Conservation (phyloP, 306 rosid species). For the Medicago lupulina region DNA sequence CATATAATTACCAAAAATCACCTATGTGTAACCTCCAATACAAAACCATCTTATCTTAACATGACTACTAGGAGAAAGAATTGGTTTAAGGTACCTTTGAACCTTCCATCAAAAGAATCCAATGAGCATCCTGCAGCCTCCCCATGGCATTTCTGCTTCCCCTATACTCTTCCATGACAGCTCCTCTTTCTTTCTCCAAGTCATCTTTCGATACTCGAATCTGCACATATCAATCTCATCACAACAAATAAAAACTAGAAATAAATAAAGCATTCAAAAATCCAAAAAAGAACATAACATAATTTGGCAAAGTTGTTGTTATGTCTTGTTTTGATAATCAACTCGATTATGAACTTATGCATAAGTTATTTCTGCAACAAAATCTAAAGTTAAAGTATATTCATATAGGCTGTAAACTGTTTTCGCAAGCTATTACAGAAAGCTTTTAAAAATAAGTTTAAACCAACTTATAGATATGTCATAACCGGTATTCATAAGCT, state of each 20-base stretch:
- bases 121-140: constrained; percentile 95
- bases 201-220: constrained; percentile 87
- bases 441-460: neutral
- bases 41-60: constrained; percentile 27
- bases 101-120: constrained; percentile 89
- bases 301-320: neutral
- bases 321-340: neutral
- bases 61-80: constrained; percentile 23
- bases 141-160: constrained; percentile 92
- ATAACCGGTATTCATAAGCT: neutral
- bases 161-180: constrained; percentile 93
- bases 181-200: constrained; percentile 90
- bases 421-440: neutral
- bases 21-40: constrained; percentile 9
- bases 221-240: constrained; percentile 49
- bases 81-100: constrained; percentile 65
- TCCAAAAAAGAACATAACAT: constrained; percentile 3
- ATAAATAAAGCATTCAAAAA: neutral
- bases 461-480: neutral
- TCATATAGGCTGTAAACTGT: neutral
- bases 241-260: neutral
- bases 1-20: constrained; percentile 25
- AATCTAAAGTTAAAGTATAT: too few species aligned
- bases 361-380: too few species aligned
- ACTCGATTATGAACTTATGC: neutral